Conservation (phyloP, 2,329 filamentous ascomycete species). For the Cladosporium sp. region DNA sequence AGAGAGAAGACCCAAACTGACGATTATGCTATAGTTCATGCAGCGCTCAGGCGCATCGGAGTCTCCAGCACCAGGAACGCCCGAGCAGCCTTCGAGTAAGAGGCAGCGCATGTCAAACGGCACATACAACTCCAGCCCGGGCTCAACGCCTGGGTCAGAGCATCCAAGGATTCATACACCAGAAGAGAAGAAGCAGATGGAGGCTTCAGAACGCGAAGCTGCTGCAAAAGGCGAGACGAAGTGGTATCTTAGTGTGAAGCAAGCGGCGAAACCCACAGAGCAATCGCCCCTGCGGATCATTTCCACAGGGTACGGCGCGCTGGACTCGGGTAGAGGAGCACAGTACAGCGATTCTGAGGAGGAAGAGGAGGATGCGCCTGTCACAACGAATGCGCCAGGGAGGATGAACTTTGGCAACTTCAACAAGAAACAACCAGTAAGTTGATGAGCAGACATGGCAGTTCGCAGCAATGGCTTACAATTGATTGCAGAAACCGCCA, state of each 20-base stretch:
- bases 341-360: conserved; percentile 27
- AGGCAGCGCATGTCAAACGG: conserved; percentile 55
- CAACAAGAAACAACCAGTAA: conserved; percentile 25
- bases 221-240: conserved; percentile 64
- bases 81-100: conserved; percentile 56
- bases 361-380: conserved; percentile 24
- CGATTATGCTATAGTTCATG: conserved; percentile 64
- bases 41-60: conserved; percentile 71
- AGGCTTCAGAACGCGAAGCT: conserved; percentile 56
- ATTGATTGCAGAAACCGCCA: conserved; percentile 35
- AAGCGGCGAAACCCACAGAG: conserved; percentile 33
- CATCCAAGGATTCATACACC: conserved; percentile 61
- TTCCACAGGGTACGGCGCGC: conserved; percentile 54
- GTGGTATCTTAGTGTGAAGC: conserved; percentile 65
- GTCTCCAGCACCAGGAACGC: conserved; percentile 38
- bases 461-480: conserved; percentile 17
- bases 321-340: conserved; percentile 36
- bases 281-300: conserved; percentile 51
- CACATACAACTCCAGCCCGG: conserved; percentile 36
- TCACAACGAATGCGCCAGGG: conserved; percentile 32
- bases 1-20: not conserved
- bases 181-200: conserved; percentile 59
- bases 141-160: conserved; percentile 49
- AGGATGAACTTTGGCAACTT: conserved; percentile 51
- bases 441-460: not conserved